Conservation (phyloP, 495 filamentous ascomycete genomes). For the Podospora fimiseda region DNA sequence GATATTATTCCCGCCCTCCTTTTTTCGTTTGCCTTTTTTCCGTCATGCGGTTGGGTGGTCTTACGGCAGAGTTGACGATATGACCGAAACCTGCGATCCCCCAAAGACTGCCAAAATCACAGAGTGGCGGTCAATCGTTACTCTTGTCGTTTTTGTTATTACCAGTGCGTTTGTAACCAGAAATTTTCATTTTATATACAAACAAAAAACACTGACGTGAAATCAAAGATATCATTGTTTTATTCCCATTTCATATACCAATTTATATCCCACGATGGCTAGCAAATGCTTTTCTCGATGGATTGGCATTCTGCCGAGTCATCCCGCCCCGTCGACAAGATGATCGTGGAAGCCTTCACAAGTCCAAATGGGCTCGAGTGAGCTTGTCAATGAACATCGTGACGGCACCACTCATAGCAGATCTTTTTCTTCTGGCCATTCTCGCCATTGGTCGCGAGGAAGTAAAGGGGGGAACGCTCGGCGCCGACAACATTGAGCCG, state of each 20-base stretch:
- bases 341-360: slow-evolving; percentile 11
- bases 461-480: slow-evolving; percentile 56
- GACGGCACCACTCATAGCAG: slow-evolving; percentile 57
- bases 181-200: neutral
- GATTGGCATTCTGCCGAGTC: slow-evolving; percentile 41
- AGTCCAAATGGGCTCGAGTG: slow-evolving; percentile 26
- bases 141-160: slow-evolving; percentile 55
- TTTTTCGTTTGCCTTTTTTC: neutral
- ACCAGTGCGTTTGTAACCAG: slow-evolving; percentile 45
- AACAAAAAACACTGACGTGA: neutral
- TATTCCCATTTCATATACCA: slow-evolving; percentile 58
- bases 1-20: neutral
- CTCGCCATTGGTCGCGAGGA: slow-evolving; percentile 54
- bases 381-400: slow-evolving; percentile 59
- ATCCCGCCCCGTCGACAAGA: slow-evolving; percentile 36
- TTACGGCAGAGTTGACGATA: slow-evolving; percentile 2
- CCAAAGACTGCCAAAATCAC: slow-evolving; percentile 48
- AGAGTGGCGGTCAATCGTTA: slow-evolving; percentile 56
- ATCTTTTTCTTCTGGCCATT: slow-evolving; percentile 60
- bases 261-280: slow-evolving; percentile 47
- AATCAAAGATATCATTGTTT: slow-evolving; percentile 51
- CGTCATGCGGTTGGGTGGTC: neutral
- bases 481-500: slow-evolving; percentile 53
- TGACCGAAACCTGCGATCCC: slow-evolving; percentile 23
- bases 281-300: slow-evolving; percentile 34